These are phyloP conservation scores for Artemisia argyi DNA, from an alignment of 129 eudicot genomes.

Conservation along the genomic window DNA sequence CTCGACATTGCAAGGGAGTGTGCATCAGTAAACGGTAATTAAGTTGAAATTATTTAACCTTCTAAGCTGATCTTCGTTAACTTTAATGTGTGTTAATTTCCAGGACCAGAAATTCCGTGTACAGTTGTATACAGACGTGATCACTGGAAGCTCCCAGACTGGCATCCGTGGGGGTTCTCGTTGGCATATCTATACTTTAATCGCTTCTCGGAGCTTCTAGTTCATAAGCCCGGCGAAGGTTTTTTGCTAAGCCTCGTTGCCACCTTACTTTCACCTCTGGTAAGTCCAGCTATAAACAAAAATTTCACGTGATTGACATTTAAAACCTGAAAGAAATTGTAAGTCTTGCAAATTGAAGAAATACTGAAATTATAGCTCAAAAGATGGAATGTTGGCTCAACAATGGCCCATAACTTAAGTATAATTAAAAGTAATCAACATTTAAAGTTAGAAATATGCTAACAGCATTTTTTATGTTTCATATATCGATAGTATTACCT, in stretches of 20 bases:
- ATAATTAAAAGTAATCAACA: too few species aligned
- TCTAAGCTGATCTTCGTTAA: background rate
- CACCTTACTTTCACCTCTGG: conserved; percentile 59
- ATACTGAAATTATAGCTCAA: too few species aligned
- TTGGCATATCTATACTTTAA: conserved; percentile 33
- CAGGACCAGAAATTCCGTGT: conserved; percentile 53
- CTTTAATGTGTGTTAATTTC: background rate
- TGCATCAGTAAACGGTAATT: conserved; percentile 1
- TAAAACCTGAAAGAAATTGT: background rate
- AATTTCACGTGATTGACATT: too few species aligned
- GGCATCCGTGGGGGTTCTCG: conserved; percentile 61
- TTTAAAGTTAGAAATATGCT: too few species aligned
- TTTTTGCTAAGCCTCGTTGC: conserved; percentile 46
- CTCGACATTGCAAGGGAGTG: conserved; percentile 14
- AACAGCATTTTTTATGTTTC: too few species aligned
- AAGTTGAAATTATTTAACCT: background rate
- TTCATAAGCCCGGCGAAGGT: conserved; percentile 73
- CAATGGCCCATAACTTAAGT: too few species aligned
- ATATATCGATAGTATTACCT: too few species aligned
- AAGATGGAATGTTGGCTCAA: too few species aligned
- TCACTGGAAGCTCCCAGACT: conserved; percentile 55
- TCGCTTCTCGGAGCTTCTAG: conserved; percentile 53
- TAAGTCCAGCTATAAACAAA: conserved; percentile 11
- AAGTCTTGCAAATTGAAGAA: too few species aligned
- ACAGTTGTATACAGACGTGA: conserved; percentile 45